Evolutionary conservation across 495 filamentous ascomycete genomes (phyloP).

Genomic region (Hapsidospora chrysogenum): DNA sequence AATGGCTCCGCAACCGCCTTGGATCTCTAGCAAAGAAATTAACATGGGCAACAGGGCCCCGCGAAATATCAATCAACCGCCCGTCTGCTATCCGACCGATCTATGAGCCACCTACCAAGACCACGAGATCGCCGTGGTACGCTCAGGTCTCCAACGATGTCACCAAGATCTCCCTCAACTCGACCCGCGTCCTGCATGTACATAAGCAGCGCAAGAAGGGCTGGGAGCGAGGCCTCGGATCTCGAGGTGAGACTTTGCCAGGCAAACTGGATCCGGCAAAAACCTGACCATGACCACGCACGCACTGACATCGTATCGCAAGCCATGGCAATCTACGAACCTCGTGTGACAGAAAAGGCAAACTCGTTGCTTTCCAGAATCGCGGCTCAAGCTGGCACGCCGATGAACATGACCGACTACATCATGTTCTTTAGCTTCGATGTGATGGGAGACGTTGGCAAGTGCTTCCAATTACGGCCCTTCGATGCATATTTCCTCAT

Average conservation of each 20-base stretch:
- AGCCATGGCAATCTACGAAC: conserved; percentile 12
- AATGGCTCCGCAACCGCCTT: background rate
- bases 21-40: background rate
- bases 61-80: conserved; percentile 19
- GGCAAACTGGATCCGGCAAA: too few relatives aligned
- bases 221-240: conserved; percentile 17
- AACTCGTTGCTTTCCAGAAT: conserved; percentile 12
- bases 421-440: conserved; percentile 17
- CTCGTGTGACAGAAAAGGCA: conserved; percentile 9
- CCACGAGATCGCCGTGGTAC: conserved; percentile 21
- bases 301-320: too few relatives aligned
- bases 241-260: conserved; percentile 10
- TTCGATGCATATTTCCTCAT: too few relatives aligned
- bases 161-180: conserved; percentile 11
- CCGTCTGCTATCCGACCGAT: conserved; percentile 14
- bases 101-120: conserved; percentile 16
- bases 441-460: conserved; percentile 9
- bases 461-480: background rate
- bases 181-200: conserved; percentile 7
- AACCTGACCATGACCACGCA: too few relatives aligned
- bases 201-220: conserved; percentile 16
- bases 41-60: conserved; percentile 6
- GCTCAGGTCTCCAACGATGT: conserved; percentile 8
- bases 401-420: conserved; percentile 12
- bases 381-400: conserved; percentile 1